Evolutionary conservation across 176 grass and related monocot species (phyloP).

Genomic region (Elaeis guineensis): DNA sequence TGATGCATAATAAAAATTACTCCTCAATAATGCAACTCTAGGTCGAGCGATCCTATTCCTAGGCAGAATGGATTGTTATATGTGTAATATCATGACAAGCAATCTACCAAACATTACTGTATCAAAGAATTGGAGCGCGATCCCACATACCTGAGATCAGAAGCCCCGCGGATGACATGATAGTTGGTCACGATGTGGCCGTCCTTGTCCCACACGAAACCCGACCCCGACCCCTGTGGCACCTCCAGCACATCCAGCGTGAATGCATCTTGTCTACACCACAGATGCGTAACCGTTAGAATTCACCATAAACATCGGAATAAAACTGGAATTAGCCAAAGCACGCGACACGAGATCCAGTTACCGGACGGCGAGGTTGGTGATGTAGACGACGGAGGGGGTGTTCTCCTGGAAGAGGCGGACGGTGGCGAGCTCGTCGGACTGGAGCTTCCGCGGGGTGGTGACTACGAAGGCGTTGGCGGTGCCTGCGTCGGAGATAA

Average conservation of each 20-base stretch:
- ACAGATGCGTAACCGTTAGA: background rate
- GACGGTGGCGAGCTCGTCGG: slow-evolving; percentile 90
- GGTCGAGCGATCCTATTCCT: too few species aligned
- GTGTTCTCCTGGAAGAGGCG: slow-evolving; percentile 95
- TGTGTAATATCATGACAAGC: too few species aligned
- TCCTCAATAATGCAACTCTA: too few species aligned
- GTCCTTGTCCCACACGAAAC: slow-evolving; percentile 90
- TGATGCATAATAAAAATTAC: too few species aligned
- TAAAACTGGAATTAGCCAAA: too few species aligned
- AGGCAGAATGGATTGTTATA: too few species aligned
- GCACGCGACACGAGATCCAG: too few species aligned
- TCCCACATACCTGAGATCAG: slow-evolving; percentile 69
- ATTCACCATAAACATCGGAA: background rate
- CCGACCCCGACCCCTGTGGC: slow-evolving; percentile 86
- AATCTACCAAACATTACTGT: too few species aligned
- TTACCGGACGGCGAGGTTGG: slow-evolving; percentile 79
- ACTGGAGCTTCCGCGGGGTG: slow-evolving; percentile 73
- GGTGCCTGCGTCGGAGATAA: slow-evolving; percentile 41
- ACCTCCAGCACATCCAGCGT: slow-evolving; percentile 97
- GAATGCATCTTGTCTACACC: slow-evolving; percentile 80
- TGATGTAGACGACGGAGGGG: slow-evolving; percentile 98
- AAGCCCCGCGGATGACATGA: slow-evolving; percentile 91
- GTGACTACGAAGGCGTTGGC: slow-evolving; percentile 79
- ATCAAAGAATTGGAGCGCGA: background rate
- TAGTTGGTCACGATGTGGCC: slow-evolving; percentile 94